These are phyloP conservation scores for Aspergillus homomorphus DNA, from an alignment of 495 filamentous ascomycete species.

Conservation along the genomic window DNA sequence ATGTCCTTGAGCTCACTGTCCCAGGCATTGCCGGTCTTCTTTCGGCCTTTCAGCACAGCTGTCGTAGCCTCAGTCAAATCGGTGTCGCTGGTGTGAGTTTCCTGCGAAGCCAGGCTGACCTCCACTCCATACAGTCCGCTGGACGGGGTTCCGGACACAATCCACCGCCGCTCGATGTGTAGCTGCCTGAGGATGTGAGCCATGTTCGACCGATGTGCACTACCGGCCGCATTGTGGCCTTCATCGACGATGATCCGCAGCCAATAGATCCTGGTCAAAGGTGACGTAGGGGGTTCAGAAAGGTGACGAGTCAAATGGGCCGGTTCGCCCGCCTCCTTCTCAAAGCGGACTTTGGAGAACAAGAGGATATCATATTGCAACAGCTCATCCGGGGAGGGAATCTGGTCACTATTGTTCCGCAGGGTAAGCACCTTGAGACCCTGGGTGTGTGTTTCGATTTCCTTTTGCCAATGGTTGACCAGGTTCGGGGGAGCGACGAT, in stretches of 20 bases:
- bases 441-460: conserved; percentile 66
- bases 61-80: conserved; percentile 33
- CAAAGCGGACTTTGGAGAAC: conserved; percentile 72
- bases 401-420: conserved; percentile 41
- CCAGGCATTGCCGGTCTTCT: conserved; percentile 35
- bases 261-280: conserved; percentile 71
- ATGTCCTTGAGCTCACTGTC: conserved; percentile 67
- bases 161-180: conserved; percentile 73
- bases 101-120: conserved; percentile 53
- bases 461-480: conserved; percentile 53
- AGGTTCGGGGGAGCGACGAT: conserved; percentile 54
- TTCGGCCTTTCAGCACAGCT: conserved; percentile 31
- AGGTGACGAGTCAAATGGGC: conserved; percentile 32
- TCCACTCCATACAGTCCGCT: conserved; percentile 75
- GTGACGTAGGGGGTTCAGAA: conserved; percentile 43
- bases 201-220: conserved; percentile 59
- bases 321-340: conserved; percentile 50
- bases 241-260: conserved; percentile 88
- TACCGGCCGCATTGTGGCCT: conserved; percentile 73
- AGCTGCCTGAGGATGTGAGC: conserved; percentile 65
- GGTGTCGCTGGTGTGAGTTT: conserved; percentile 39
- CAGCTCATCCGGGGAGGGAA: conserved; percentile 60
- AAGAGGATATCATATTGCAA: conserved; percentile 73
- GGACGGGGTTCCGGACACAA: conserved; percentile 88
- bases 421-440: conserved; percentile 64